A percentile compares a stretch with the other conserved stretches of the same genome.
Evolutionary conservation across 2,329 filamentous ascomycete genomes (phyloP).

Genomic region (Fusarium brevicatenulatum): DNA sequence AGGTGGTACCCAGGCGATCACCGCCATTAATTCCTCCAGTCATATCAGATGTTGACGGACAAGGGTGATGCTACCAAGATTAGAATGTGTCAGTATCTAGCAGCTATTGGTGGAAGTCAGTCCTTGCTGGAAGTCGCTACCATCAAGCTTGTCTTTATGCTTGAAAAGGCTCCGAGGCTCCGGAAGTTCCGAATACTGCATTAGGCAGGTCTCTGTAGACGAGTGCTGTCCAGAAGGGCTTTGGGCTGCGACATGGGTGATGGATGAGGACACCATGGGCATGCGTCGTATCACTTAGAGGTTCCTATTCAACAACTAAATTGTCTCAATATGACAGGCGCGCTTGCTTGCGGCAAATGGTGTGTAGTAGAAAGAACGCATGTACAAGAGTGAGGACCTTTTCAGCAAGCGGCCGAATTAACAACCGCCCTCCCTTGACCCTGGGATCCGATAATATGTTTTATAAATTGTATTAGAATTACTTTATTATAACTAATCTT

Average conservation of each 20-base stretch:
- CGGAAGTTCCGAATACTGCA: neutral
- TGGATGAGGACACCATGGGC: neutral
- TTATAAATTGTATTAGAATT: too few relatives aligned
- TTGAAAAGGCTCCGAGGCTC: constrained; percentile 13
- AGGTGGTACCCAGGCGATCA: neutral
- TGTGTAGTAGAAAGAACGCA: neutral
- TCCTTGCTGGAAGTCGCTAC: neutral
- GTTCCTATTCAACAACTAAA: neutral
- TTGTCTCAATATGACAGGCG: neutral
- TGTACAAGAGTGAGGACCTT: neutral
- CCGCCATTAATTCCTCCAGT: constrained; percentile 4
- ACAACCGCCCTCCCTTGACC: rapidly evolving
- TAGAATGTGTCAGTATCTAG: neutral
- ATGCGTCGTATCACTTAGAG: neutral
- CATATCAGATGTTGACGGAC: neutral
- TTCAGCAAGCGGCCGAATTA: neutral
- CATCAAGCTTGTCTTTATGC: constrained; percentile 18
- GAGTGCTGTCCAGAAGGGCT: neutral
- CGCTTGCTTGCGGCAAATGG: neutral
- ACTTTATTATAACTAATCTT: too few relatives aligned
- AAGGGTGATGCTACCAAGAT: neutral
- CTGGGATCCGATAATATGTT: too few relatives aligned
- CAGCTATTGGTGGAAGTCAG: constrained; percentile 3
- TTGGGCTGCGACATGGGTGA: neutral
- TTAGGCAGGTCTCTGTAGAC: neutral